phyloP scores from a whole-genome alignment of 1,284 basidiomycete species.

The Psilocybe mexicana region DNA sequence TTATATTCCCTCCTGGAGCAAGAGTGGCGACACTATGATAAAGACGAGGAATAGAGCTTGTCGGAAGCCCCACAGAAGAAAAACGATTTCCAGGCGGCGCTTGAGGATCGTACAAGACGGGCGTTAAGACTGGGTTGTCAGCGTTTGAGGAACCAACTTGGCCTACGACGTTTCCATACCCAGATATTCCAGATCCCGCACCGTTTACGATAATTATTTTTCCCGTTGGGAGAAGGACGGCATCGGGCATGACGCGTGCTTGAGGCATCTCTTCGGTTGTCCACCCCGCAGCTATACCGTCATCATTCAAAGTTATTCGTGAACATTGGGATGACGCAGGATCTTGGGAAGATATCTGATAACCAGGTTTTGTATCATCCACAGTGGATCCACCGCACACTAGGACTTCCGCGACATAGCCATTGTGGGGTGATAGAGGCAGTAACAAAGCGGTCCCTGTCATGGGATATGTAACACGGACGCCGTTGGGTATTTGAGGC shows the following conservation, averaged over 20 bases:
- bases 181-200: conserved; percentile 73
- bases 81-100: conserved; percentile 65
- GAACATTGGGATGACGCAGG: conserved; percentile 74
- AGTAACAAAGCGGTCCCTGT: conserved; percentile 72
- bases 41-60: conserved; percentile 73
- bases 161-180: conserved; percentile 77
- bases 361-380: conserved; percentile 60
- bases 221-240: conserved; percentile 82
- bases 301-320: conserved; percentile 63
- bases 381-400: conserved; percentile 78
- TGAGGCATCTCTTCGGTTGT: conserved; percentile 73
- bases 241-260: conserved; percentile 76
- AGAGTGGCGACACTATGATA: conserved; percentile 83
- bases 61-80: conserved; percentile 58
- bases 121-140: conserved; percentile 71
- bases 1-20: conserved; percentile 66
- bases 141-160: conserved; percentile 79
- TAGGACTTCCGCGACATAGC: conserved; percentile 70
- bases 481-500: conserved; percentile 74
- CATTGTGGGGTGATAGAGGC: conserved; percentile 63
- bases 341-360: conserved; percentile 67
- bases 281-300: conserved; percentile 74
- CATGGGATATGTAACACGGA: conserved; percentile 84
- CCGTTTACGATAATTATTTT: conserved; percentile 78
- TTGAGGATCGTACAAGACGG: conserved; percentile 75